Evolutionary conservation across 345 rosid genomes (phyloP).

Genomic region (Populus ilicifolia): DNA sequence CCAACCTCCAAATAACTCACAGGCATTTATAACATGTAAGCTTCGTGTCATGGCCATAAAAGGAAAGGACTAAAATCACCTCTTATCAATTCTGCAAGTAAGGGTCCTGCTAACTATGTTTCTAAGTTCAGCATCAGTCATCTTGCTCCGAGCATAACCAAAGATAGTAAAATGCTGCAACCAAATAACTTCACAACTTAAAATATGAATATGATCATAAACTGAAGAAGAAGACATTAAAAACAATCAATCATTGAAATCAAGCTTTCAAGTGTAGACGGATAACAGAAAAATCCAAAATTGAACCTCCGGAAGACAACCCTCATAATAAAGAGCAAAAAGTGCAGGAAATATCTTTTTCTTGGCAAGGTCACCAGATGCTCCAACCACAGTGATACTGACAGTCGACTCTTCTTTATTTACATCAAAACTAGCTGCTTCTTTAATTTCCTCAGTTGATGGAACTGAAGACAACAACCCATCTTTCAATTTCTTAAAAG

Average conservation of each 20-base stretch:
- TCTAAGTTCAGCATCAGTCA: slow-evolving; percentile 90
- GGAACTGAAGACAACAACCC: slow-evolving; percentile 37
- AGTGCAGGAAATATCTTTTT: slow-evolving; percentile 99
- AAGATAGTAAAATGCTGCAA: slow-evolving; percentile 83
- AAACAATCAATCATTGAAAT: not conserved
- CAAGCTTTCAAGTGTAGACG: not conserved
- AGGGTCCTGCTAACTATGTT: slow-evolving; percentile 93
- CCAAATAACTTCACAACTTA: slow-evolving; percentile 12
- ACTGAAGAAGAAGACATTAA: slow-evolving; percentile 3
- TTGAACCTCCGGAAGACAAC: slow-evolving; percentile 79
- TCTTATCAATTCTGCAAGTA: slow-evolving; percentile 94
- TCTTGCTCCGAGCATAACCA: slow-evolving; percentile 97
- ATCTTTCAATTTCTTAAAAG: slow-evolving; percentile 44
- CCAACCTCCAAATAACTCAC: not conserved
- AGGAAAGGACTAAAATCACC: slow-evolving; percentile 35
- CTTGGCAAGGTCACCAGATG: slow-evolving; percentile 99
- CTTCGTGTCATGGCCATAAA: slow-evolving; percentile 4
- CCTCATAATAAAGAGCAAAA: slow-evolving; percentile 95
- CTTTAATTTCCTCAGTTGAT: slow-evolving; percentile 39
- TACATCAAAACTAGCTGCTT: slow-evolving; percentile 38
- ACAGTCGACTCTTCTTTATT: slow-evolving; percentile 59
- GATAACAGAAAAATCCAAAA: not conserved
- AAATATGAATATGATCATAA: not conserved
- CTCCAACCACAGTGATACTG: slow-evolving; percentile 92
- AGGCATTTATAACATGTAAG: not conserved